phyloP scores from a whole-genome alignment of 148 eudicot genomes.

The Gaultheria prostrata region DNA sequence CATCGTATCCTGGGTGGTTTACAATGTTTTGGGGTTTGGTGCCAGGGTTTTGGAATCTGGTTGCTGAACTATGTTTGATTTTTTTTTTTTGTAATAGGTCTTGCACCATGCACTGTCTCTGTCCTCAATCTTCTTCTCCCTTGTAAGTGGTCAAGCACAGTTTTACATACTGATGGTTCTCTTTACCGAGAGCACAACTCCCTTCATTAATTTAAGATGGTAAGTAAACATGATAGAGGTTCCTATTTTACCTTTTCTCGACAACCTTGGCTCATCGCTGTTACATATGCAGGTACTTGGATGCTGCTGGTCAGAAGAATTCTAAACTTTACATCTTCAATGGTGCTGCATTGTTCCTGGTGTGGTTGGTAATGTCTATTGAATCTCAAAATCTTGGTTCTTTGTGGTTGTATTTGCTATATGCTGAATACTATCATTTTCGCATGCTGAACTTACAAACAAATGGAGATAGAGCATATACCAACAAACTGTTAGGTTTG shows the following conservation, averaged over 20 bases:
- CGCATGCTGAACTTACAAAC: neutral
- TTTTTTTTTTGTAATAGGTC: conserved; percentile 42
- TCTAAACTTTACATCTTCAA: conserved; percentile 69
- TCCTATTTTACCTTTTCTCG: neutral
- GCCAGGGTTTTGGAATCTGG: neutral
- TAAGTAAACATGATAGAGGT: conserved; percentile 22
- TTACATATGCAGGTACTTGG: conserved; percentile 65
- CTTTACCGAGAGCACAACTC: conserved; percentile 83
- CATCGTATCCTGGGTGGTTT: neutral
- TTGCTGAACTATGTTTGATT: neutral
- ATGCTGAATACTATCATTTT: neutral
- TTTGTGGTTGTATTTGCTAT: neutral
- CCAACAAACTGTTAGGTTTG: neutral
- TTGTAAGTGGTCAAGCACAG: conserved; percentile 64
- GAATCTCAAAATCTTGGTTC: neutral
- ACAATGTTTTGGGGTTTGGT: conserved; percentile 1
- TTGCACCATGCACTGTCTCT: conserved; percentile 82
- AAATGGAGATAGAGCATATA: neutral
- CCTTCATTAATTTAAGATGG: conserved; percentile 94
- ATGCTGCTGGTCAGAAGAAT: conserved; percentile 72
- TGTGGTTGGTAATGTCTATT: conserved; percentile 75
- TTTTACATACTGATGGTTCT: conserved; percentile 77
- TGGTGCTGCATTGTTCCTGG: conserved; percentile 76
- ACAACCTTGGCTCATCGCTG: neutral
- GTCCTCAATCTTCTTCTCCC: conserved; percentile 55